phyloP scores from a whole-genome alignment of 805 yeast genomes.

The Lipomyces lipofer region DNA sequence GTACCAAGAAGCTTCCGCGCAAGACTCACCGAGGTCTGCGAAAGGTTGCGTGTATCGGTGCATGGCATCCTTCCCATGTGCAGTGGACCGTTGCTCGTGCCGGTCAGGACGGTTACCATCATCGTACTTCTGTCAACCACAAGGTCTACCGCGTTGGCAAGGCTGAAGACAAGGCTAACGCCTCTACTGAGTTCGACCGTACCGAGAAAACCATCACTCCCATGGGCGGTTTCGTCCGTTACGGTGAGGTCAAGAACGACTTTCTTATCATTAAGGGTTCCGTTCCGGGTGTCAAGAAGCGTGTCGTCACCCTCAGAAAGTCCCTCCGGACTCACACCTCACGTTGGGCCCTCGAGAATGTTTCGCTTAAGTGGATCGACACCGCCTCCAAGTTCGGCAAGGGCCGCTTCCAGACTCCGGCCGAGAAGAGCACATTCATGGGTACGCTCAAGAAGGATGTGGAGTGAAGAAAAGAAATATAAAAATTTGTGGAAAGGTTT shows the following conservation, averaged over 20 bases:
- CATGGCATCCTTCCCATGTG: conserved; percentile 99
- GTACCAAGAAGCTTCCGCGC: conserved; percentile 99
- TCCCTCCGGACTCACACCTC: conserved; percentile 96
- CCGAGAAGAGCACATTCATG: conserved; percentile 99
- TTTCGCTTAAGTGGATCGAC: conserved; percentile 98
- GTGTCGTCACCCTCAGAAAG: conserved; percentile 98
- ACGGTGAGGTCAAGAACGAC: conserved; percentile 98
- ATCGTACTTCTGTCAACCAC: conserved; percentile 99
- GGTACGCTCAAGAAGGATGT: conserved; percentile 84
- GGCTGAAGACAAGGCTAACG: conserved; percentile 91
- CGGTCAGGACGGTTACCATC: conserved; percentile 99
- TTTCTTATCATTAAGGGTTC: conserved; percentile 97
- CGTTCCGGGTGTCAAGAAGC: conserved; percentile 99
- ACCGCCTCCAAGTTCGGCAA: conserved; percentile 99
- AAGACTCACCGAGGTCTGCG: conserved; percentile 99
- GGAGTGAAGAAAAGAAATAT: conserved; percentile 13
- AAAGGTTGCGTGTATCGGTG: conserved; percentile 99
- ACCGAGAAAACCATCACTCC: conserved; percentile 99
- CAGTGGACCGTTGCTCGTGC: conserved; percentile 99
- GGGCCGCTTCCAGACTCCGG: conserved; percentile 99
- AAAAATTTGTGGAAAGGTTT: neutral
- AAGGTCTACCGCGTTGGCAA: conserved; percentile 99
- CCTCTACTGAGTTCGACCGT: conserved; percentile 98
- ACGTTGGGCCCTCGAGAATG: conserved; percentile 96
- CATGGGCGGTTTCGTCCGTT: conserved; percentile 99